phyloP scores from a whole-genome alignment of 2,329 filamentous ascomycete genomes.

The Penicillium freii region DNA sequence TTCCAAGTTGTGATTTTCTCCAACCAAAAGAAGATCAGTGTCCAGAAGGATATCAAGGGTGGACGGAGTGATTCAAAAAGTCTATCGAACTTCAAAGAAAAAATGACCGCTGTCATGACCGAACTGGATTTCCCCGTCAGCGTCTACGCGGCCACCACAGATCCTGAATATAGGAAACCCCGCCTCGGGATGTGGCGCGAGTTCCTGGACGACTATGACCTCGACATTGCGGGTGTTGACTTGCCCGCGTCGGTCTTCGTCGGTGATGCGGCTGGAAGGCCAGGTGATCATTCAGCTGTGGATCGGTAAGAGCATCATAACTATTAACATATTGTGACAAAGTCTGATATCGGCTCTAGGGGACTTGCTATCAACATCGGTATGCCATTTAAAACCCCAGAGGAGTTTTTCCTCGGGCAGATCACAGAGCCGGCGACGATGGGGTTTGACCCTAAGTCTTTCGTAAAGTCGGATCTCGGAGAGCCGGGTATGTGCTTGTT shows the following conservation, averaged over 20 bases:
- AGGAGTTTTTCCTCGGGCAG: constrained; percentile 82
- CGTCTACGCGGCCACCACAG: constrained; percentile 81
- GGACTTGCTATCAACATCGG: constrained; percentile 85
- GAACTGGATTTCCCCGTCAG: constrained; percentile 68
- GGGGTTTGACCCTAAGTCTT: constrained; percentile 67
- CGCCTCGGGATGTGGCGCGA: constrained; percentile 83
- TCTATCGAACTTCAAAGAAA: constrained; percentile 77
- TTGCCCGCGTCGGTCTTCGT: constrained; percentile 74
- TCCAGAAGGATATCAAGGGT: constrained; percentile 70
- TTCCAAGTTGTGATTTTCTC: constrained; percentile 78
- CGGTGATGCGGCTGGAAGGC: constrained; percentile 71
- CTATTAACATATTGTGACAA: constrained; percentile 5
- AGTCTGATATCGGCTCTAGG: constrained; percentile 41
- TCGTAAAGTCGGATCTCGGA: constrained; percentile 42
- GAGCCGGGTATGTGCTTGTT: constrained; percentile 34
- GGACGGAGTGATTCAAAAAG: constrained; percentile 67
- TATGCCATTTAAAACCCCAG: constrained; percentile 78
- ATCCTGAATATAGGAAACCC: constrained; percentile 83
- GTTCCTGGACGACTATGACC: constrained; percentile 60
- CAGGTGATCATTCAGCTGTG: constrained; percentile 59
- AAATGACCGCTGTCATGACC: constrained; percentile 66
- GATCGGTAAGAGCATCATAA: constrained; percentile 50
- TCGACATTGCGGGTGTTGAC: constrained; percentile 62
- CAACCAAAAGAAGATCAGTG: constrained; percentile 80
- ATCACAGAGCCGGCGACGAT: constrained; percentile 63